phyloP scores from a whole-genome alignment of 345 rosid genomes.

The Eutrema japonicum region DNA sequence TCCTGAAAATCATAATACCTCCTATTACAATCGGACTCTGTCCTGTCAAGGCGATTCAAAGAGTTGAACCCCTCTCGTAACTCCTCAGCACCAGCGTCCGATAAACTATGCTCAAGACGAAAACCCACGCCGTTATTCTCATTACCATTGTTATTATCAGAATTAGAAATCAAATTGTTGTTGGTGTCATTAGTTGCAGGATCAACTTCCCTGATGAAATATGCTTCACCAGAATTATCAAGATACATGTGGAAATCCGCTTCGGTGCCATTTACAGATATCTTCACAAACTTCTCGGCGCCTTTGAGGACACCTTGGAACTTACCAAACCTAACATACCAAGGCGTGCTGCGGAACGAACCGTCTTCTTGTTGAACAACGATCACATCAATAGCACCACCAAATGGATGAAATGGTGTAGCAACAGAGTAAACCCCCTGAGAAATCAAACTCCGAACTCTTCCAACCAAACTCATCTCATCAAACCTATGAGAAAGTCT shows the following conservation, averaged over 20 bases:
- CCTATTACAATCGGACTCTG: slow-evolving; percentile 69
- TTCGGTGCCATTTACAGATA: slow-evolving; percentile 77
- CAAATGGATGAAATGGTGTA: slow-evolving; percentile 94
- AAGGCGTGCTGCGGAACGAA: slow-evolving; percentile 79
- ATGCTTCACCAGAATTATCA: slow-evolving; percentile 94
- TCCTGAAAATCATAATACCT: slow-evolving; percentile 80
- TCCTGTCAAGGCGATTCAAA: slow-evolving; percentile 57
- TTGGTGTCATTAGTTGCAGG: slow-evolving; percentile 42
- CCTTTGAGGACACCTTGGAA: slow-evolving; percentile 96
- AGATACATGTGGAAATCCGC: slow-evolving; percentile 88
- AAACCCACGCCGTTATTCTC: slow-evolving; percentile 34
- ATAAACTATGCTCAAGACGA: slow-evolving; percentile 70
- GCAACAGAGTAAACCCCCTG: slow-evolving; percentile 92
- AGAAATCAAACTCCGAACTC: slow-evolving; percentile 80
- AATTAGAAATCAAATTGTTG: slow-evolving; percentile 24
- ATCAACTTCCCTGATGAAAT: slow-evolving; percentile 75
- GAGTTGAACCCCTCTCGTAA: slow-evolving; percentile 53
- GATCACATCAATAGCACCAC: slow-evolving; percentile 94
- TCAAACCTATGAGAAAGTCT: slow-evolving; percentile 6
- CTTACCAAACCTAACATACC: slow-evolving; percentile 94
- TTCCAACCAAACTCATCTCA: slow-evolving; percentile 89
- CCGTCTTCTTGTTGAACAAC: slow-evolving; percentile 91
- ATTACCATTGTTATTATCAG: slow-evolving; percentile 36
- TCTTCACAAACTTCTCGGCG: slow-evolving; percentile 74
- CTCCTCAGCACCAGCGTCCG: slow-evolving; percentile 57